phyloP scores from a whole-genome alignment of 2,329 filamentous ascomycete genomes.

The Cylindrodendrum hubeiense region DNA sequence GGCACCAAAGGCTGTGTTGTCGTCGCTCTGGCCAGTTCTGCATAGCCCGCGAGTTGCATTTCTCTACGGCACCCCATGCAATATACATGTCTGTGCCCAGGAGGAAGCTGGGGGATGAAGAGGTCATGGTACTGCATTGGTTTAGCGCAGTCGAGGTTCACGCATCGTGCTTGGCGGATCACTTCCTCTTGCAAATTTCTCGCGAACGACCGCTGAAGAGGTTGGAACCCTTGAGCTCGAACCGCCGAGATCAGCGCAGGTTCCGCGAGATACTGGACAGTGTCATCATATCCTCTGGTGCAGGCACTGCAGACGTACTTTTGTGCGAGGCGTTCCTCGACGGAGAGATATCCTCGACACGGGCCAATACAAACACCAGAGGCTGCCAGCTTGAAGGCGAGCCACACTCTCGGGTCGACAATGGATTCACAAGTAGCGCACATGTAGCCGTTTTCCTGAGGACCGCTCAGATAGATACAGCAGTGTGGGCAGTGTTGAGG shows the following conservation, averaged over 20 bases:
- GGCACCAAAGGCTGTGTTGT: no score
- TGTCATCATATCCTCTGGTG: neutral
- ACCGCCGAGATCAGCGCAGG: neutral
- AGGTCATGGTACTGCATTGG: neutral
- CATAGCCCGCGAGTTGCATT: neutral
- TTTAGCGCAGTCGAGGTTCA: neutral
- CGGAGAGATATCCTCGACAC: neutral
- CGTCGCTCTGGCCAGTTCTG: neutral
- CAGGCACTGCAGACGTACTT: constrained; percentile 3
- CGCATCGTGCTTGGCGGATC: neutral
- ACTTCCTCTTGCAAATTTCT: neutral
- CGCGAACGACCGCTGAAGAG: neutral
- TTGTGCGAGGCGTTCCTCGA: constrained; percentile 12
- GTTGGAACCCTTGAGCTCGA: neutral
- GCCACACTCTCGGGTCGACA: neutral
- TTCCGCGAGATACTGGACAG: neutral
- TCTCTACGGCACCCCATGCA: neutral
- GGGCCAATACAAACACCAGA: neutral
- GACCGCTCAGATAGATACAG: neutral
- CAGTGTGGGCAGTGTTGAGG: constrained; percentile 20
- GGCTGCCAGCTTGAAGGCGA: neutral
- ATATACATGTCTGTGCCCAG: neutral
- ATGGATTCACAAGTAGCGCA: neutral
- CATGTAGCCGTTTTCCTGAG: neutral
- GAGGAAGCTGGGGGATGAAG: neutral